Evolutionary conservation across 306 rosid species (phyloP), one percentile per base, ranked within the genome.

Genomic region (Fragaria iinumae): DNA sequence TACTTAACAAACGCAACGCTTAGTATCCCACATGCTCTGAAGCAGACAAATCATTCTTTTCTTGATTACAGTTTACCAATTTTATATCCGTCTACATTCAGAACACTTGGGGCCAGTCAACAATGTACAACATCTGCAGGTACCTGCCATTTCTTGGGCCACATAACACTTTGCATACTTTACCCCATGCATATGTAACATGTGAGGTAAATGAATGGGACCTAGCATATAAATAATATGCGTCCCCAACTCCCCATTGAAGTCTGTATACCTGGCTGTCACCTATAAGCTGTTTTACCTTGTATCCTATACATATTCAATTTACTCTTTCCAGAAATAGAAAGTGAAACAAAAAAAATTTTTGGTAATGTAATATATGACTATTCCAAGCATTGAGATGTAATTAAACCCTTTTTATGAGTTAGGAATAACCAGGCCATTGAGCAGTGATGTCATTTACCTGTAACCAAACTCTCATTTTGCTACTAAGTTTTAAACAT

Each of bases 381-480:
- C 39, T 25, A 23, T 13, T 62, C 11, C n/a, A 69, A 14, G 57
- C 57, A 45, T 1, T 6, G 7, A 25, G 73, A 55, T 47, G 14
- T 11, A 8, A 47, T 3, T 10, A 38, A 65, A 36, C 32, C 73
- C 27, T 16, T 47, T 69, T 0, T 8, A 27, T 27, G 16, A 44
- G 38, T 25, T 14, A 7, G 4, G 39, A 44, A 16, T 36, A 29
- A 69, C 53, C 39, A 69, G 39, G 52, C 57, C 16, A 65, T 25
- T 69, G 52, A 69, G 21, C 56, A 14, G 73, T 45, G 73, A 68
- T 41, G 36, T 68, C 72, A 68, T 68, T 41, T 43, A 13, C 53
- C 52, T 7, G 71, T 68, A 2, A 69, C 73, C 6, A 45, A 3
- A 17, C 23, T 6, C 36, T 23, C 55, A 68, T 11, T 14, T 43